These are phyloP conservation scores for Hypoxylon fuscum DNA, from an alignment of 495 filamentous ascomycete species.

Conservation along the genomic window DNA sequence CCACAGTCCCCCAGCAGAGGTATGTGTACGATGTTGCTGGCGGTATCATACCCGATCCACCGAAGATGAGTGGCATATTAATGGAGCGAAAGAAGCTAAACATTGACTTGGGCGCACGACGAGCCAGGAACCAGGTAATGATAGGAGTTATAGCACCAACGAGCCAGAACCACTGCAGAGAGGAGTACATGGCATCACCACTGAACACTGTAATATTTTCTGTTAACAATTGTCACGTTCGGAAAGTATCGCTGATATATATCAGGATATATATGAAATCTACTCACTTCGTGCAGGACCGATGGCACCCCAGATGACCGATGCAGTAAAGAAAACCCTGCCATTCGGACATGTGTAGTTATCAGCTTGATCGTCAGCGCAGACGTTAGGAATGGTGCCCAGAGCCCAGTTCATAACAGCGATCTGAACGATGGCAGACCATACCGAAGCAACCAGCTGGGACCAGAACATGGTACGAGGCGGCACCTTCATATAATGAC, in stretches of 20 bases:
- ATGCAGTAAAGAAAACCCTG: constrained; percentile 70
- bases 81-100: constrained; percentile 60
- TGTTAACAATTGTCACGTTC: constrained; percentile 2
- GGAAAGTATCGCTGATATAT: neutral
- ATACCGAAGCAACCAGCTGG: constrained; percentile 69
- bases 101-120: constrained; percentile 63
- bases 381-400: constrained; percentile 66
- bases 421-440: constrained; percentile 72
- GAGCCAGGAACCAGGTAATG: constrained; percentile 67
- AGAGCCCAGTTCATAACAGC: constrained; percentile 74
- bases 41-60: constrained; percentile 68
- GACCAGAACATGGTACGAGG: constrained; percentile 72
- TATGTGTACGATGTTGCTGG: constrained; percentile 74
- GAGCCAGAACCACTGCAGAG: constrained; percentile 74
- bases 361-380: constrained; percentile 63
- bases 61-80: constrained; percentile 73
- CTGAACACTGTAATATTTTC: constrained; percentile 57
- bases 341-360: constrained; percentile 72
- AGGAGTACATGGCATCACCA: constrained; percentile 67
- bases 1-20: constrained; percentile 74
- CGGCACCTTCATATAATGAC: constrained; percentile 78
- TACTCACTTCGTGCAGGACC: constrained; percentile 56
- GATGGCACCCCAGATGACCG: constrained; percentile 61
- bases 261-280: neutral
- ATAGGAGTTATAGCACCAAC: constrained; percentile 68